Evolutionary conservation across 768 basidiomycete genomes (phyloP).

Genomic region (Saitozyma podzolica): DNA sequence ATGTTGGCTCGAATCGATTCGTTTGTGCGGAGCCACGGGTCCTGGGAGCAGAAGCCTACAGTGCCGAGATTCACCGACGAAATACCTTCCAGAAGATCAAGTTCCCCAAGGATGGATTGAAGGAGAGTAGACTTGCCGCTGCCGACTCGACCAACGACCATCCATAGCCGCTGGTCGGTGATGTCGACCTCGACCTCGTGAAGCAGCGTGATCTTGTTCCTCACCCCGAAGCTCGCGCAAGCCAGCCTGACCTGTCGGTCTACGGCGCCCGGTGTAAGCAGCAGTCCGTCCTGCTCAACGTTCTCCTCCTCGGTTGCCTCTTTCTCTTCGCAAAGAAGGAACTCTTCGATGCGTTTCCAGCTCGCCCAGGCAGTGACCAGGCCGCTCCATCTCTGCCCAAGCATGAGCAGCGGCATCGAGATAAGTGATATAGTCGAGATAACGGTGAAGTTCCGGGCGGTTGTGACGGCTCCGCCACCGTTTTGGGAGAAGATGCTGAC

Average conservation of each 20-base stretch:
- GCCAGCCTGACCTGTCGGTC: neutral
- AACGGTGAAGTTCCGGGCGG: conserved; percentile 22
- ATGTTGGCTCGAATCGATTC: conserved; percentile 17
- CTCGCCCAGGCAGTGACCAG: conserved; percentile 21
- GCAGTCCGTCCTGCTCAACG: neutral
- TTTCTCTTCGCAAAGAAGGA: conserved; percentile 12
- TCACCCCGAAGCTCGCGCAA: conserved; percentile 15
- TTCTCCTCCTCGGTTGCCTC: neutral
- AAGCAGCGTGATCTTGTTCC: conserved; percentile 2
- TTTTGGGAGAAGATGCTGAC: conserved; percentile 7
- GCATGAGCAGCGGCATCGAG: conserved; percentile 21
- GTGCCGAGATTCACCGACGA: conserved; percentile 5
- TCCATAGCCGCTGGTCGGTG: conserved; percentile 12
- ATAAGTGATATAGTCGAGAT: conserved; percentile 21
- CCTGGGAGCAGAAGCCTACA: conserved; percentile 22
- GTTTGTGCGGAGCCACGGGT: conserved; percentile 19
- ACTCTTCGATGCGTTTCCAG: conserved; percentile 19
- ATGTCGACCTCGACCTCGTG: conserved; percentile 9
- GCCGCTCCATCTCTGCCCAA: conserved; percentile 12
- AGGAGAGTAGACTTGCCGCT: conserved; percentile 28
- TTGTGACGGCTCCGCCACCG: conserved; percentile 8
- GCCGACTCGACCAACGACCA: conserved; percentile 23
- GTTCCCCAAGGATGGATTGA: conserved; percentile 22
- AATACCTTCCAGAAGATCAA: conserved; percentile 14
- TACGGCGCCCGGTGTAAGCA: too few relatives aligned